Conservation (phyloP, 495 filamentous ascomycete species). For the Symbiotaphrina buchneri region DNA sequence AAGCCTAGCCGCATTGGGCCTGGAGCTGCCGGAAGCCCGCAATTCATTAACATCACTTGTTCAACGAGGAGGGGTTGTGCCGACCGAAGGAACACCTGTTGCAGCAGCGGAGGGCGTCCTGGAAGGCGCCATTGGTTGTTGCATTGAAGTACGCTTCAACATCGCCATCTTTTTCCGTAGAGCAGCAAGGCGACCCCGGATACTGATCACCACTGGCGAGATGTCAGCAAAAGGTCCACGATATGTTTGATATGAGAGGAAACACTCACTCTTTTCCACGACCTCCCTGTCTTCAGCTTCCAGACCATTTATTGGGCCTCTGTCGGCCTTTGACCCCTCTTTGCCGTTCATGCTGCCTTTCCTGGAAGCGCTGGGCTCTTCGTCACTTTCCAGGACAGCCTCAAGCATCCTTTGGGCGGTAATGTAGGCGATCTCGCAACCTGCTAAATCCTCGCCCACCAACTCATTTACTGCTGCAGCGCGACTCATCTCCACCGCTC, state of each 20-base stretch:
- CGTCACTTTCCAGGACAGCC: slow-evolving; percentile 74
- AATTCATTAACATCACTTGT: too few species aligned
- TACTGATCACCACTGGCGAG: slow-evolving; percentile 4
- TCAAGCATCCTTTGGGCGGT: slow-evolving; percentile 88
- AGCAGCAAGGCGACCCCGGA: slow-evolving; percentile 4
- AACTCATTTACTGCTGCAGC: slow-evolving; percentile 89
- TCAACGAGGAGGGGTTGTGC: too few species aligned
- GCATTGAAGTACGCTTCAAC: too few species aligned
- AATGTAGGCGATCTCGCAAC: slow-evolving; percentile 80
- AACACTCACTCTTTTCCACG: slow-evolving; percentile 17
- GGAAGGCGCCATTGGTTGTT: too few species aligned
- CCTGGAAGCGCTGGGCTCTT: slow-evolving; percentile 19
- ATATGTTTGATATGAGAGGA: background rate
- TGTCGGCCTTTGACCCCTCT: slow-evolving; percentile 11
- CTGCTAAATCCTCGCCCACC: slow-evolving; percentile 66
- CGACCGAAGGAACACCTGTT: too few species aligned
- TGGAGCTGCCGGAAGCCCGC: too few species aligned
- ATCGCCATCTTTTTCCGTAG: slow-evolving; percentile 2
- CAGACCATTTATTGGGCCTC: slow-evolving; percentile 6
- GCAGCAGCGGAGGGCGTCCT: too few species aligned
- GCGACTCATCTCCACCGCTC: slow-evolving; percentile 88
- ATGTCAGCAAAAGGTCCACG: slow-evolving; percentile 3
- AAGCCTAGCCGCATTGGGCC: too few species aligned
- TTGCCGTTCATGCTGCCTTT: slow-evolving; percentile 9
- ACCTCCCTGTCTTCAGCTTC: slow-evolving; percentile 14